Evolutionary conservation across 768 basidiomycete species (phyloP), one percentile per base, ranked within the genome.

Genomic region (Agrocybe praecox): DNA sequence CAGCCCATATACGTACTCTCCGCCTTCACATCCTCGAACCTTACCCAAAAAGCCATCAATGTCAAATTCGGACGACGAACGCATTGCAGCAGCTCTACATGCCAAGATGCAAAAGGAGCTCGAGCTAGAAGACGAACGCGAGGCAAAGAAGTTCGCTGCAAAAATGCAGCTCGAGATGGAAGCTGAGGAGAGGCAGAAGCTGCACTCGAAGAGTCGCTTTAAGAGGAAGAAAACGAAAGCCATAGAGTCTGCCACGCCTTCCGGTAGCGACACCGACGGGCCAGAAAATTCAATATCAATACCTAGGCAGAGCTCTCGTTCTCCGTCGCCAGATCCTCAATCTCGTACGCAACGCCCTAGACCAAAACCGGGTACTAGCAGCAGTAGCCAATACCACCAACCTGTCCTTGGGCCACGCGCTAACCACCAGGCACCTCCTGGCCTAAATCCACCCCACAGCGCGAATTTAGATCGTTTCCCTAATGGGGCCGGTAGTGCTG

Each of bases 11-110:
- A 6, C 45, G 24, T 10, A 18, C n/a, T 3, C 12, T 40, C 36
- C 36, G 5, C 12, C 36, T 14, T n/a, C 47, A 32, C 19, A 24
- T 26, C 26, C 12, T 19, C 3, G 29, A 29, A 9, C 10, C 14
- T 26, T 33, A 7, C 14, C n/a, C 6, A 33, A 33, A 21, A 49
- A 29, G 11, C 23, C 17, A 17, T 15, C 44, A 17, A 51, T 26
- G 2, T 56, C 43, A 7, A 49, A 50, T 11, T 23, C 46, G 17
- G 53, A 54, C 14, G 53, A 54, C 19, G 55, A 56, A 29, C 42
- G 44, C 15, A 18, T 48, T 9, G 40, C 43, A 15, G 53, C 50
- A 15, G 60, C 54, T 45, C 22, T 51, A 24, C 33, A 62, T 18
- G 49, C 50, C 6, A 29, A 52, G 21, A 46, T 46, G n/a, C 55